Evolutionary conservation across 73 alveolate species (phyloP).

Genomic region (Symbiodinium pilosum): DNA sequence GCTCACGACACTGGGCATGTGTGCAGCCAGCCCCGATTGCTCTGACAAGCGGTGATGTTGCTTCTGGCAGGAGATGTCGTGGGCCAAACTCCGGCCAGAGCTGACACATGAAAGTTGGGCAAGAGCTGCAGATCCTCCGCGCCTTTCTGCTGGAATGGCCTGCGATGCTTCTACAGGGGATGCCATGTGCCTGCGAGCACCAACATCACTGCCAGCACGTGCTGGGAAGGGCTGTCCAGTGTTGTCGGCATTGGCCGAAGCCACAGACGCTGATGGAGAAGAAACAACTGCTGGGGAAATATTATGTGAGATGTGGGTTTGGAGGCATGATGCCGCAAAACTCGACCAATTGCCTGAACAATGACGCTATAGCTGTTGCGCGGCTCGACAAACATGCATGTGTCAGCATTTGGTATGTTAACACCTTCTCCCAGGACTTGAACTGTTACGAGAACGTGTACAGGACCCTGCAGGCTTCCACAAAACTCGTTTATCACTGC

Average conservation of each 20-base stretch:
- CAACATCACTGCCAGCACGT: not conserved
- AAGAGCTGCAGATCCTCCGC: not conserved
- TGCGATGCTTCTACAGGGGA: too few species aligned
- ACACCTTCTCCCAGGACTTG: constrained; percentile 71
- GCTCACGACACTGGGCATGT: too few species aligned
- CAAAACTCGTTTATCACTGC: not conserved
- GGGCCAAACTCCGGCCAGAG: too few species aligned
- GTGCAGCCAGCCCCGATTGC: too few species aligned
- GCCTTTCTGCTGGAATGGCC: too few species aligned
- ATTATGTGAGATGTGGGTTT: constrained; percentile 52
- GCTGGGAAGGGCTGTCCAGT: not conserved
- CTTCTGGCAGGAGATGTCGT: too few species aligned
- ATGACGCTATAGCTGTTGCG: constrained; percentile 63
- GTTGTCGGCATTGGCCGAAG: not conserved
- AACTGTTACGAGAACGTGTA: constrained; percentile 56
- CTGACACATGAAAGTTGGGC: not conserved
- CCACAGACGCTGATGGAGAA: not conserved
- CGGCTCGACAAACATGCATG: constrained; percentile 87
- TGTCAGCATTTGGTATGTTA: constrained; percentile 76
- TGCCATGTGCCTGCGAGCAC: not conserved
- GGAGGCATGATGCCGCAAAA: constrained; percentile 34
- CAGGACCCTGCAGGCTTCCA: constrained; percentile 11
- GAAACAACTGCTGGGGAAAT: constrained; percentile 17
- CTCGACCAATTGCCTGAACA: constrained; percentile 63
- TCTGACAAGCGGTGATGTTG: too few species aligned